Conservation (phyloP, 352 stramenopile species). For the Pythium apleroticum region DNA sequence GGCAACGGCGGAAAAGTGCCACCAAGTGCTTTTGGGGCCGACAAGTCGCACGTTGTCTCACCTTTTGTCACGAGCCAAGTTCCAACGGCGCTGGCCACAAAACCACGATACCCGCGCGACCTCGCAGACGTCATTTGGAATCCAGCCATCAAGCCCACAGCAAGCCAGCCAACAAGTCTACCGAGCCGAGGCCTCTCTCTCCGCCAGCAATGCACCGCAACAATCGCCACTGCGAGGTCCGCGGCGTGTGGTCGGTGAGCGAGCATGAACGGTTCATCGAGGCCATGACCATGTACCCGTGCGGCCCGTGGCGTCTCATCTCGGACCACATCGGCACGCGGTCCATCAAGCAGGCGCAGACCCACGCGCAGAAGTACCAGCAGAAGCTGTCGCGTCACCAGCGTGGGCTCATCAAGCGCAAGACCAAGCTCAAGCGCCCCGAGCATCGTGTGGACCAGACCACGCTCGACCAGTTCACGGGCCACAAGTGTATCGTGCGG, state of each 20-base stretch:
- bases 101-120: background rate
- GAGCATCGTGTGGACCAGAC: slow-evolving; percentile 25
- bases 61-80: background rate
- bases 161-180: background rate
- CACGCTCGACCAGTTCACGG: slow-evolving; percentile 24
- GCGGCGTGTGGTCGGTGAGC: slow-evolving; percentile 62
- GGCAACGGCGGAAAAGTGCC: slow-evolving; percentile 12
- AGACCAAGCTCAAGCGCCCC: slow-evolving; percentile 26
- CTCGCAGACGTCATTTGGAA: slow-evolving; percentile 2
- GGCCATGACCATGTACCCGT: slow-evolving; percentile 72
- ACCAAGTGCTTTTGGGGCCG: background rate
- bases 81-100: background rate
- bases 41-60: background rate
- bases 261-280: slow-evolving; percentile 80
- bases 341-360: slow-evolving; percentile 80
- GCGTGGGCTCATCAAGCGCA: slow-evolving; percentile 71
- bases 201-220: slow-evolving; percentile 14
- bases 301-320: slow-evolving; percentile 68
- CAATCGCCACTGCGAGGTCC: slow-evolving; percentile 23
- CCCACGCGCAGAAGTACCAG: slow-evolving; percentile 81
- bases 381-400: slow-evolving; percentile 76
- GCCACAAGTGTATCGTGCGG: slow-evolving; percentile 23
- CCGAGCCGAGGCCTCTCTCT: background rate
- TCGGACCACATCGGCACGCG: slow-evolving; percentile 68
- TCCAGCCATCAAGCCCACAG: background rate